Evolutionary conservation across 2,329 filamentous ascomycete genomes (phyloP).

Genomic region (Pyricularia pennisetigena): DNA sequence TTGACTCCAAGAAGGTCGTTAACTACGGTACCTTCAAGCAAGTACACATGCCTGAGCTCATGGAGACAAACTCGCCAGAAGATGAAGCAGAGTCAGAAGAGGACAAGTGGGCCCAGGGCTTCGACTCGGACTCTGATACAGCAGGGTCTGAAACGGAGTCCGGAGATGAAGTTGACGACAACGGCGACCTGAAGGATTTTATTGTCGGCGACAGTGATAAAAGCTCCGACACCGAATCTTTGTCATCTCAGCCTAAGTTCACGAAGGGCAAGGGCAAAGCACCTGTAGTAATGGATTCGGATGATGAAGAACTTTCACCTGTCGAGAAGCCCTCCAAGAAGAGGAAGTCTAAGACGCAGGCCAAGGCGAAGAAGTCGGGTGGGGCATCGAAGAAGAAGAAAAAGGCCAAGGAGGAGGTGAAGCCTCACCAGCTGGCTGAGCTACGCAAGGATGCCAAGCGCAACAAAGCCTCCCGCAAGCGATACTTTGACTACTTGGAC

Average conservation of each 20-base stretch:
- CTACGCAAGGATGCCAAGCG: slow-evolving; percentile 58
- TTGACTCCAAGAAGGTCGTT: slow-evolving; percentile 62
- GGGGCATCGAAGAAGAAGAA: slow-evolving; percentile 29
- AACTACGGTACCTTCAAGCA: slow-evolving; percentile 65
- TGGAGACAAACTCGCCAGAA: slow-evolving; percentile 7
- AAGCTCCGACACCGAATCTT: background rate
- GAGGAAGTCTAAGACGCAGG: slow-evolving; percentile 23
- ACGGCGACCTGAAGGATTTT: slow-evolving; percentile 39
- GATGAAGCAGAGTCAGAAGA: slow-evolving; percentile 6
- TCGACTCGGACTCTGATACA: slow-evolving; percentile 11
- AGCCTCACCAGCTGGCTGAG: slow-evolving; percentile 21
- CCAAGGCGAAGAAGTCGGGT: slow-evolving; percentile 8
- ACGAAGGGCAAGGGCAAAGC: slow-evolving; percentile 3
- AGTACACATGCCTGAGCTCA: slow-evolving; percentile 51
- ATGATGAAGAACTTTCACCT: slow-evolving; percentile 10
- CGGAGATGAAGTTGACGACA: slow-evolving; percentile 18
- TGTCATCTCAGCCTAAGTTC: background rate
- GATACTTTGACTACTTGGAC: slow-evolving; percentile 59
- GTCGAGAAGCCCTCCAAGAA: slow-evolving; percentile 9
- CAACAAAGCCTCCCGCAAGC: slow-evolving; percentile 54
- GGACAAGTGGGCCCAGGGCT: slow-evolving; percentile 1
- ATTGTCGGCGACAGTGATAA: slow-evolving; percentile 29
- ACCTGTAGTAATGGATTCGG: background rate
- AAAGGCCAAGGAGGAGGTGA: slow-evolving; percentile 35
- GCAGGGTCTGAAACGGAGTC: slow-evolving; percentile 11